Conservation (phyloP, 2,329 filamentous ascomycete species). For the Scedosporium apiospermum region DNA sequence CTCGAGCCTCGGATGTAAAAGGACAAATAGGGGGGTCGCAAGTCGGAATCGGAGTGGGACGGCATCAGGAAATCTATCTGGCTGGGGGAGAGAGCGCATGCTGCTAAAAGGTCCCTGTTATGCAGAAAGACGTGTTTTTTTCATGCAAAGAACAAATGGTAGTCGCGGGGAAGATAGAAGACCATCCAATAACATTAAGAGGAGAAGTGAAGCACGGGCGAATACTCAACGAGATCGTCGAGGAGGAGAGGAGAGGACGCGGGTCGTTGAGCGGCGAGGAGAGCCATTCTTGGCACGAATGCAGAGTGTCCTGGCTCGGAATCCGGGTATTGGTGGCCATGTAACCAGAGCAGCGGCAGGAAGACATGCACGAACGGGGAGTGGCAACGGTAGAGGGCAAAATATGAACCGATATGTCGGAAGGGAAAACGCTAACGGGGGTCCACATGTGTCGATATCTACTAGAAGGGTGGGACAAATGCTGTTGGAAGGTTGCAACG, state of each 20-base stretch:
- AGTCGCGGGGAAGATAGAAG: no score
- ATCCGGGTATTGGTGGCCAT: neutral
- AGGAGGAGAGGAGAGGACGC: no score
- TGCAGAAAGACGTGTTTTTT: neutral
- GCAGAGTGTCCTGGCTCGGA: no score
- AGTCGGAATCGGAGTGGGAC: neutral
- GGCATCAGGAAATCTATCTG: neutral
- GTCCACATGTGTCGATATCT: neutral
- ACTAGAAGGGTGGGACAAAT: neutral
- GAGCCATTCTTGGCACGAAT: no score
- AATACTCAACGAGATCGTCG: no score
- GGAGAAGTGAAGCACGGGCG: no score
- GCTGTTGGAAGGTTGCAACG: neutral
- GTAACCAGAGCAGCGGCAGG: neutral
- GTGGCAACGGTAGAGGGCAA: neutral
- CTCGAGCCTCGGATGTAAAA: neutral
- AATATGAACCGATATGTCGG: neutral
- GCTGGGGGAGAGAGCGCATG: neutral
- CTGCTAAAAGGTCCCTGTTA: neutral
- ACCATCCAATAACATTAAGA: no score
- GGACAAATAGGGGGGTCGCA: neutral
- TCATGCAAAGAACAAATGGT: neutral
- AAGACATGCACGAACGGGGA: neutral
- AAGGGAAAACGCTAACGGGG: neutral
- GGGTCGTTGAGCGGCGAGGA: no score